Evolutionary conservation across 2,329 filamentous ascomycete genomes (phyloP).

Genomic region (Aspergillus quadricinctus): DNA sequence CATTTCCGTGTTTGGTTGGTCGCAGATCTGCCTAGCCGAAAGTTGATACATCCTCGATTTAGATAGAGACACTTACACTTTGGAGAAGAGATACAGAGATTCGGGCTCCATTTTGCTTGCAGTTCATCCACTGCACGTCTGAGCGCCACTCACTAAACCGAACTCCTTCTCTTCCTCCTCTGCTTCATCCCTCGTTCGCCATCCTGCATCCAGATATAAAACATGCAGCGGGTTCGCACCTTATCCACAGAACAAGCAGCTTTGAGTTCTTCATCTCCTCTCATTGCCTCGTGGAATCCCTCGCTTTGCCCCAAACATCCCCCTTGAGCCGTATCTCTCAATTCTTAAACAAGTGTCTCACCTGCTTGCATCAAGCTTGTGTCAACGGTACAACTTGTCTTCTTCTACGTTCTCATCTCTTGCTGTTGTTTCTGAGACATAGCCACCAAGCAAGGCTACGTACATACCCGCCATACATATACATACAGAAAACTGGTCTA

Average conservation of each 20-base stretch:
- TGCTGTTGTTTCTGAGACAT: neutral
- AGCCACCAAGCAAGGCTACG: slow-evolving; percentile 6
- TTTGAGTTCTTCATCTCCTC: slow-evolving; percentile 22
- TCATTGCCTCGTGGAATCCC: slow-evolving; percentile 22
- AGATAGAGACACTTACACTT: neutral
- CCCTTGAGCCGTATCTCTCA: neutral
- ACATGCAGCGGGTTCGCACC: slow-evolving; percentile 27
- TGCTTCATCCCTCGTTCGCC: slow-evolving; percentile 18
- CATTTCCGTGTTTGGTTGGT: slow-evolving; percentile 18
- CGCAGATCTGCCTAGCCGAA: slow-evolving; percentile 13
- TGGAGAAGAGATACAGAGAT: neutral
- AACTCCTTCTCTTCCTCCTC: slow-evolving; percentile 3
- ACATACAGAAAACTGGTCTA: neutral
- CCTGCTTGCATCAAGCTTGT: neutral
- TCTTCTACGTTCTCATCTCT: neutral
- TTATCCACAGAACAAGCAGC: slow-evolving; percentile 12
- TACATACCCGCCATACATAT: slow-evolving; percentile 5
- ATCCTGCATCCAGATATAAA: slow-evolving; percentile 31
- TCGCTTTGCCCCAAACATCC: slow-evolving; percentile 7
- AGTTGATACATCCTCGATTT: slow-evolving; percentile 22
- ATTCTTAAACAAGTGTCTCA: neutral
- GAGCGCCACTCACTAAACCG: slow-evolving; percentile 12
- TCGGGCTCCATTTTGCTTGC: slow-evolving; percentile 2
- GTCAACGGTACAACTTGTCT: neutral
- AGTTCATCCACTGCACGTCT: slow-evolving; percentile 16